These are phyloP conservation scores for Diplocarpon rosae DNA, from an alignment of 2,329 filamentous ascomycete genomes.

Conservation along the genomic window DNA sequence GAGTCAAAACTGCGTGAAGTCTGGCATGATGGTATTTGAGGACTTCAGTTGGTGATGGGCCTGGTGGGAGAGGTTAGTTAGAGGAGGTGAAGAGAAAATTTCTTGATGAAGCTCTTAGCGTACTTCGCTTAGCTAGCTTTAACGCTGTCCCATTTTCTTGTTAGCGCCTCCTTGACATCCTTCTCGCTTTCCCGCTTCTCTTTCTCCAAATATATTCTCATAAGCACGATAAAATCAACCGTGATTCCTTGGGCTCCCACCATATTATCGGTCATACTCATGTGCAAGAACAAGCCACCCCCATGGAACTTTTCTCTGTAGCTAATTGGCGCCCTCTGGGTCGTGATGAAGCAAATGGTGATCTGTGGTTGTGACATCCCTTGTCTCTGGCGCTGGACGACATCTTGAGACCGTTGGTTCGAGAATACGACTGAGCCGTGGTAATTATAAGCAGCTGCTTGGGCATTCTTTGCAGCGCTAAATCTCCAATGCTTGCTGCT, in stretches of 20 bases:
- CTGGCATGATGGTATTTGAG: not conserved
- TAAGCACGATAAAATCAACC: constrained; percentile 8
- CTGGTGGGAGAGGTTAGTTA: not conserved
- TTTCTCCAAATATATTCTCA: constrained; percentile 10
- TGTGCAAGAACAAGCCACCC: constrained; percentile 20
- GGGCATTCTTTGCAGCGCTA: too few relatives aligned
- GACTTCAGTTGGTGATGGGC: not conserved
- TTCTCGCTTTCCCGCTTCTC: not conserved
- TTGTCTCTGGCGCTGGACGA: too few relatives aligned
- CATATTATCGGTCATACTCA: constrained; percentile 25
- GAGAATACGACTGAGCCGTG: too few relatives aligned
- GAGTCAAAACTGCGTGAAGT: not conserved
- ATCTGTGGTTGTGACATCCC: constrained; percentile 11
- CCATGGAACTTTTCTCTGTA: constrained; percentile 7
- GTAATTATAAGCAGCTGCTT: too few relatives aligned
- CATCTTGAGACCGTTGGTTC: too few relatives aligned
- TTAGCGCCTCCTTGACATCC: not conserved
- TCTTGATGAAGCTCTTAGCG: constrained; percentile 3
- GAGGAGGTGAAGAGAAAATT: not conserved
- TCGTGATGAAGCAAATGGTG: constrained; percentile 2
- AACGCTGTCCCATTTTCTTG: not conserved
- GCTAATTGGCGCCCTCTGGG: constrained; percentile 7
- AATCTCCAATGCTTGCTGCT: too few relatives aligned
- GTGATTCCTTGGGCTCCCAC: constrained; percentile 11
- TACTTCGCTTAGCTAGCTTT: not conserved